Conservation (phyloP, 2,329 filamentous ascomycete genomes). For the Ceratocystis alfenasii region DNA sequence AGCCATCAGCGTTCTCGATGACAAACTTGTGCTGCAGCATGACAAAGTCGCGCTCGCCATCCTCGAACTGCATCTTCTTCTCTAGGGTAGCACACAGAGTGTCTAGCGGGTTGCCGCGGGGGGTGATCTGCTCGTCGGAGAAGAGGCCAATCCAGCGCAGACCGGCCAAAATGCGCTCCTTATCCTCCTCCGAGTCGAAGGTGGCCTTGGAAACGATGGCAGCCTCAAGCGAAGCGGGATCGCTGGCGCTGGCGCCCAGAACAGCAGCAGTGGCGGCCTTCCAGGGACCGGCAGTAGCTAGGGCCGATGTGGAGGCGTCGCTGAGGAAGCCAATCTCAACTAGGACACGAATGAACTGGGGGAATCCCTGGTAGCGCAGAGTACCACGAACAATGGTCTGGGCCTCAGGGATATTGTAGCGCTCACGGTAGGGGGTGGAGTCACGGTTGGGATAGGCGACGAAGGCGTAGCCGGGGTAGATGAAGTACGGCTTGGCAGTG, state of each 20-base stretch:
- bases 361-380: constrained; percentile 79
- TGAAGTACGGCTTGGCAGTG: constrained; percentile 76
- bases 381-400: constrained; percentile 76
- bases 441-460: constrained; percentile 92
- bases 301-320: constrained; percentile 52
- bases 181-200: constrained; percentile 51
- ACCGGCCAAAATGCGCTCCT: constrained; percentile 56
- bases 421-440: constrained; percentile 73
- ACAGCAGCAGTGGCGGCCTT: constrained; percentile 73
- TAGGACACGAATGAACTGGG: constrained; percentile 74
- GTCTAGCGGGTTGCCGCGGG: constrained; percentile 70
- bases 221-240: constrained; percentile 56
- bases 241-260: constrained; percentile 53
- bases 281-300: constrained; percentile 62
- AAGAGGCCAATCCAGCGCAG: constrained; percentile 61
- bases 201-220: constrained; percentile 64
- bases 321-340: constrained; percentile 83
- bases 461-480: constrained; percentile 79
- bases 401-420: constrained; percentile 85
- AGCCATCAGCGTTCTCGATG: constrained; percentile 71
- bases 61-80: constrained; percentile 79
- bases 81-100: constrained; percentile 83
- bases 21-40: constrained; percentile 72
- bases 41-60: constrained; percentile 74
- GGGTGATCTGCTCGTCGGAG: constrained; percentile 55